These are phyloP conservation scores for Saccharomycopsis fermentans DNA, from an alignment of 805 yeast genomes.

Conservation along the genomic window DNA sequence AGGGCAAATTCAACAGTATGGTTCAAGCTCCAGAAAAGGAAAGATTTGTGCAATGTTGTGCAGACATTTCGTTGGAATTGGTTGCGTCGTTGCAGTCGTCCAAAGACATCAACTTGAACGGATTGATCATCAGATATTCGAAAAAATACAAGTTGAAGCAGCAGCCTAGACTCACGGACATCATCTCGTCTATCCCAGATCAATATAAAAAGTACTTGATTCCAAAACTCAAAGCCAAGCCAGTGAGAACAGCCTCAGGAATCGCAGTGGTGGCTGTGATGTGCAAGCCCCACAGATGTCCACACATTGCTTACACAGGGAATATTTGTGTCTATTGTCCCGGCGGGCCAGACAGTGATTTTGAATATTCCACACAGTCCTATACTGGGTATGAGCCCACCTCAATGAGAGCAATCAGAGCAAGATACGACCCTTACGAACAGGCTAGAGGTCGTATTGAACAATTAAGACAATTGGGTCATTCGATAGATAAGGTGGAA, in stretches of 20 bases:
- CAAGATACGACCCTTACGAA: slow-evolving; percentile 96
- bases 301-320: slow-evolving; percentile 97
- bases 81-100: slow-evolving; percentile 66
- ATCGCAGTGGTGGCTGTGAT: slow-evolving; percentile 98
- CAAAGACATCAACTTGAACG: slow-evolving; percentile 81
- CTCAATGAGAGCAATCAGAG: slow-evolving; percentile 98
- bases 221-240: slow-evolving; percentile 96
- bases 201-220: slow-evolving; percentile 84
- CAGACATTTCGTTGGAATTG: slow-evolving; percentile 80
- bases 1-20: background rate
- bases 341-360: slow-evolving; percentile 98
- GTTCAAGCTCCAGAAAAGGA: slow-evolving; percentile 74
- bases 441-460: slow-evolving; percentile 97
- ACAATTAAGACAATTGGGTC: slow-evolving; percentile 90
- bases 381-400: slow-evolving; percentile 99
- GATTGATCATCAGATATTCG: slow-evolving; percentile 72
- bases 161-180: slow-evolving; percentile 92
- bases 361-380: slow-evolving; percentile 95
- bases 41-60: slow-evolving; percentile 83
- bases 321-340: slow-evolving; percentile 98
- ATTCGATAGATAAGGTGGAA: slow-evolving; percentile 93
- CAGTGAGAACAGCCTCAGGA: slow-evolving; percentile 96
- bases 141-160: slow-evolving; percentile 84
- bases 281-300: slow-evolving; percentile 99
- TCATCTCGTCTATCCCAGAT: slow-evolving; percentile 90